Evolutionary conservation across 139 green algal species (phyloP).

Genomic region (Coelastrella sp.): DNA sequence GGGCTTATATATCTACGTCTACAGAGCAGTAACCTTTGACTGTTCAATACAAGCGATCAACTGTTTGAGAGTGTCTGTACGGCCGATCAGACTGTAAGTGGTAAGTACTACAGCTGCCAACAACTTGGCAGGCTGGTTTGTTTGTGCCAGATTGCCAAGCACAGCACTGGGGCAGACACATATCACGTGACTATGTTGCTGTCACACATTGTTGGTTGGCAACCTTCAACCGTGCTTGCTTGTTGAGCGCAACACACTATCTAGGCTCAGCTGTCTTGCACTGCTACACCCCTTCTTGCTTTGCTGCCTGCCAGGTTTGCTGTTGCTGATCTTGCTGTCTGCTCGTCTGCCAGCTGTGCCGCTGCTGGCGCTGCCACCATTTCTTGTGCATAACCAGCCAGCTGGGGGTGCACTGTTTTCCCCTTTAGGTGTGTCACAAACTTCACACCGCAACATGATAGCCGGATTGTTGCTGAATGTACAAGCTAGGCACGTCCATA

Average conservation of each 20-base stretch:
- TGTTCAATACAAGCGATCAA: no score
- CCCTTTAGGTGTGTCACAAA: constrained; percentile 33
- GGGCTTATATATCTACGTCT: no score
- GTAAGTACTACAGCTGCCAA: no score
- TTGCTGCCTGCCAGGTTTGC: neutral
- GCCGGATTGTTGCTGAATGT: constrained; percentile 36
- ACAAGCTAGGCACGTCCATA: constrained; percentile 24
- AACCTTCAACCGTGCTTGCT: neutral
- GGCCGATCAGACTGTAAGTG: no score
- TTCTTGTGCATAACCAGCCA: neutral
- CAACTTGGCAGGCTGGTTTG: no score
- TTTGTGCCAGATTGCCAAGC: no score
- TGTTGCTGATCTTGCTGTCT: no score
- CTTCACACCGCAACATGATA: constrained; percentile 22
- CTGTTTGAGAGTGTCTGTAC: no score
- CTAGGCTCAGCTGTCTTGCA: neutral
- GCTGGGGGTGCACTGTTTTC: neutral
- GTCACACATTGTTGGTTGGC: no score
- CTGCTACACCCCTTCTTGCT: neutral
- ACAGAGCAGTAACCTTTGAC: no score
- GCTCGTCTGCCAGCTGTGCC: neutral
- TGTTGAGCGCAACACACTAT: neutral
- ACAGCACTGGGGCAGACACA: no score
- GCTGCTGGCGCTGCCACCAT: neutral
- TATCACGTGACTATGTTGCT: no score